Conservation (phyloP, 306 rosid species). For the Cucurbita maxima region DNA sequence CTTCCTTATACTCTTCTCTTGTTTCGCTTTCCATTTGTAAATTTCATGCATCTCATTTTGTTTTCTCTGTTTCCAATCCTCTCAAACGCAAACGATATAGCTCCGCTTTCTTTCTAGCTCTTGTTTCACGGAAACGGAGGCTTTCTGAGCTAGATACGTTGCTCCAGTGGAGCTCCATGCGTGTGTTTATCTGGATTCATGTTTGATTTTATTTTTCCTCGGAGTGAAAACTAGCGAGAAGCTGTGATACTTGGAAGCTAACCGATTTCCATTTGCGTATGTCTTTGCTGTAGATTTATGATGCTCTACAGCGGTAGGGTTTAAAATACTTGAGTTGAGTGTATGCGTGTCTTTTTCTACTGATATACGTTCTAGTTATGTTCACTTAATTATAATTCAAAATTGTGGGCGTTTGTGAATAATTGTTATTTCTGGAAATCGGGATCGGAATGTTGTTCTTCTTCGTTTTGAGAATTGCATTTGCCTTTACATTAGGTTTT, state of each 20-base stretch:
- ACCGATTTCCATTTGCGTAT: not conserved
- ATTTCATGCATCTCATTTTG: not conserved
- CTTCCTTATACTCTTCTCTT: not conserved
- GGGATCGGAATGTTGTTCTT: not conserved
- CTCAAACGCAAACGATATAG: not conserved
- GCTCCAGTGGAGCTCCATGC: not conserved
- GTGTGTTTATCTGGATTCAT: not conserved
- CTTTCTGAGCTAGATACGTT: not conserved
- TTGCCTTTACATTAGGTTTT: not conserved
- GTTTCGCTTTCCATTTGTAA: not conserved
- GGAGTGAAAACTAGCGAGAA: not conserved
- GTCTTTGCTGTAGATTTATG: not conserved
- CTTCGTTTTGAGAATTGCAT: not conserved
- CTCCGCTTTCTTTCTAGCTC: not conserved
- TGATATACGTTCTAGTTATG: not conserved
- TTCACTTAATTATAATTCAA: not conserved
- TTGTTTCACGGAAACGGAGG: not conserved
- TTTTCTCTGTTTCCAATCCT: not conserved
- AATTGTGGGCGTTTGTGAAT: not conserved
- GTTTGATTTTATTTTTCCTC: not conserved
- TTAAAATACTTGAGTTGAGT: not conserved
- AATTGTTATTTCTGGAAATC: not conserved
- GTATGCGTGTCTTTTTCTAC: not conserved
- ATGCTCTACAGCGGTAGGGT: not conserved
- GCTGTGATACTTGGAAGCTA: not conserved